Evolutionary conservation across 1,139 yeast genomes (phyloP).

Genomic region (Lodderomyces pseudojiufengensis): DNA sequence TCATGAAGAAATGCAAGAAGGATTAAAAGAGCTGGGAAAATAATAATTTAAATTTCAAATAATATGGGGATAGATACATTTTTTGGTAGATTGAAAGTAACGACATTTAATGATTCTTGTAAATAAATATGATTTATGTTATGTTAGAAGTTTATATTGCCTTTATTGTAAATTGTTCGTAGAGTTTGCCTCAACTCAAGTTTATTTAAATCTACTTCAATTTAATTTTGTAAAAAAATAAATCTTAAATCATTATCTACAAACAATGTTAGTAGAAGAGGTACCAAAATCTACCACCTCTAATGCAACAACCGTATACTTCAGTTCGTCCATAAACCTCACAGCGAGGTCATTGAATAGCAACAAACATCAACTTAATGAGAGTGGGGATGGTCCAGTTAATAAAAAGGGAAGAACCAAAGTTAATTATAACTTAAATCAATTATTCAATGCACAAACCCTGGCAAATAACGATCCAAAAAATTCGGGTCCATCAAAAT

Average conservation of each 20-base stretch:
- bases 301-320: slow-evolving; percentile 38
- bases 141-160: too few relatives aligned
- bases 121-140: slow-evolving; percentile 2
- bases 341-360: slow-evolving; percentile 34
- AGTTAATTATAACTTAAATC: slow-evolving; percentile 45
- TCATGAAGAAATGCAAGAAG: slow-evolving; percentile 30
- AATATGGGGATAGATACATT: neutral
- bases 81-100: neutral
- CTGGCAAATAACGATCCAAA: slow-evolving; percentile 22
- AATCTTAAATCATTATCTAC: neutral
- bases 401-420: slow-evolving; percentile 32
- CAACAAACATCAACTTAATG: slow-evolving; percentile 1
- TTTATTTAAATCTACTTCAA: too few relatives aligned
- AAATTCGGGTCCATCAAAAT: slow-evolving; percentile 35
- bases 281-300: slow-evolving; percentile 35
- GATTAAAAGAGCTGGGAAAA: slow-evolving; percentile 16
- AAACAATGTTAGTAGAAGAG: slow-evolving; percentile 43
- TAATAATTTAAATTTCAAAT: slow-evolving; percentile 2
- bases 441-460: slow-evolving; percentile 44
- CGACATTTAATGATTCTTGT: neutral
- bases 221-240: too few relatives aligned
- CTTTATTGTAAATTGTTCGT: too few relatives aligned
- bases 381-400: slow-evolving; percentile 18
- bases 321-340: slow-evolving; percentile 42
- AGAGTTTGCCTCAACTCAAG: too few relatives aligned